phyloP scores from a whole-genome alignment of 2,329 filamentous ascomycete species.

The Alternaria sp. region DNA sequence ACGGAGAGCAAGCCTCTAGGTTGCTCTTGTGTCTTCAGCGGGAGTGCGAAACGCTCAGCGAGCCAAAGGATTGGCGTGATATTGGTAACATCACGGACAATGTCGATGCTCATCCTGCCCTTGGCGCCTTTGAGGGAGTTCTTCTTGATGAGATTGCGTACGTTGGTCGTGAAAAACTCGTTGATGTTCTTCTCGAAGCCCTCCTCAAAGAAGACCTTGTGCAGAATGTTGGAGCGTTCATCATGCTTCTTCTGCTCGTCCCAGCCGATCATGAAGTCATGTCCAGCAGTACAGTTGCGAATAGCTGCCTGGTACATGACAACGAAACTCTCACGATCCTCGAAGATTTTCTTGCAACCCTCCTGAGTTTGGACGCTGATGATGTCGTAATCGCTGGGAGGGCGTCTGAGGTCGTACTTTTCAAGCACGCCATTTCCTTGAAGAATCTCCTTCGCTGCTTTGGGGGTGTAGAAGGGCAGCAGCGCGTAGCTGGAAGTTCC shows the following conservation, averaged over 20 bases:
- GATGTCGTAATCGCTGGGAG: constrained; percentile 51
- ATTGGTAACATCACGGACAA: constrained; percentile 72
- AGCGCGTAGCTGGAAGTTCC: constrained; percentile 57
- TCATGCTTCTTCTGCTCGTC: constrained; percentile 48
- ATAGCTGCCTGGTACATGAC: constrained; percentile 62
- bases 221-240: constrained; percentile 47
- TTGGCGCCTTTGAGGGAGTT: constrained; percentile 55
- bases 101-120: constrained; percentile 55
- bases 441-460: constrained; percentile 56
- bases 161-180: constrained; percentile 61
- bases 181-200: constrained; percentile 71
- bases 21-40: constrained; percentile 67
- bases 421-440: constrained; percentile 54
- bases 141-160: constrained; percentile 54
- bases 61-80: constrained; percentile 69
- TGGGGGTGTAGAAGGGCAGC: constrained; percentile 60
- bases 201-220: constrained; percentile 64
- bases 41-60: constrained; percentile 68
- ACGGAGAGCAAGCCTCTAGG: constrained; percentile 62
- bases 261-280: constrained; percentile 62
- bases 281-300: constrained; percentile 64
- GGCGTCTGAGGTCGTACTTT: constrained; percentile 55
- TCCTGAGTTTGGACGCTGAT: constrained; percentile 58
- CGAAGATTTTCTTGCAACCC: constrained; percentile 58
- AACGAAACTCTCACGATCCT: constrained; percentile 57